Evolutionary conservation across 192 early-diverging fungal species (phyloP).

Genomic region (Rhizophagus clarus): DNA sequence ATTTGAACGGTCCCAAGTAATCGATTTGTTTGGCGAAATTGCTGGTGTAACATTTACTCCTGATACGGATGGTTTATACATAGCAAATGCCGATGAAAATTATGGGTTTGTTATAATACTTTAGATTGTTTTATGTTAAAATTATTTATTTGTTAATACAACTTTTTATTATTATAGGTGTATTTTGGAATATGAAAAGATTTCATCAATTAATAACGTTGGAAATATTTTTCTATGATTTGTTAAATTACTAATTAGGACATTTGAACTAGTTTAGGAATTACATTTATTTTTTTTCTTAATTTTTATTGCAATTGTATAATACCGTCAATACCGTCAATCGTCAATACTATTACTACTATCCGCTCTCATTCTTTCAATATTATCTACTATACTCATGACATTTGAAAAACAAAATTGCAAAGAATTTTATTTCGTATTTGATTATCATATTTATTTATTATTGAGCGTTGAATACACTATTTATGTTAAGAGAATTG

Average conservation of each 20-base stretch:
- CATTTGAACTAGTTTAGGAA: neutral
- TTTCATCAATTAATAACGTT: conserved; percentile 5
- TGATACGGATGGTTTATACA: conserved; percentile 52
- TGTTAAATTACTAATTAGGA: neutral
- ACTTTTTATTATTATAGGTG: neutral
- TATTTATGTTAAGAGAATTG: neutral
- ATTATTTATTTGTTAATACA: neutral
- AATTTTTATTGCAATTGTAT: neutral
- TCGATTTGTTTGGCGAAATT: conserved; percentile 77
- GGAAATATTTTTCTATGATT: conserved; percentile 25
- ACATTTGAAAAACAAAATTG: neutral
- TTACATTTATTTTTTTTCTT: neutral
- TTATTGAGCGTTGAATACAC: neutral
- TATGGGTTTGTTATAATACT: conserved; percentile 34
- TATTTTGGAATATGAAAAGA: conserved; percentile 23
- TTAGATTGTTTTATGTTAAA: neutral
- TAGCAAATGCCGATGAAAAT: conserved; percentile 55
- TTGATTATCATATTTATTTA: neutral
- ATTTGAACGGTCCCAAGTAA: conserved; percentile 51
- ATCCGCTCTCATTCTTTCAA: neutral
- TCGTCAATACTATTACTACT: neutral
- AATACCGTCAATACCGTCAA: neutral
- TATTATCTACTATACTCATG: neutral
- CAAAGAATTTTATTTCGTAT: neutral
- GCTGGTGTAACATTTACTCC: conserved; percentile 62